phyloP scores from a whole-genome alignment of 208 protist species.

The Trypanosoma lewisi region DNA sequence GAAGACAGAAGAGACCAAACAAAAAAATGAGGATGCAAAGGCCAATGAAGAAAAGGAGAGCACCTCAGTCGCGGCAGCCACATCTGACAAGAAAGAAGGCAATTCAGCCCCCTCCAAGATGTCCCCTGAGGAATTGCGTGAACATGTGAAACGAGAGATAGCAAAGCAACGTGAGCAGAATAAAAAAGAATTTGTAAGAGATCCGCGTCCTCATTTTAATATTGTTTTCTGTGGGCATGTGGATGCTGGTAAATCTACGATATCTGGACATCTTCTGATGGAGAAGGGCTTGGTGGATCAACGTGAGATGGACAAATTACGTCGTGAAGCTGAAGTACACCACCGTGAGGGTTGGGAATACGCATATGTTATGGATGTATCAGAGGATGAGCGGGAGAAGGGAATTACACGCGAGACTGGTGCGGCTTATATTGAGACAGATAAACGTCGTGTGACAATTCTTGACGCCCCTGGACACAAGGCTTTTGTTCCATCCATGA shows the following conservation, averaged over 20 bases:
- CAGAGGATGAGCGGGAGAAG: constrained; percentile 97
- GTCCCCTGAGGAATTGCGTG: constrained; percentile 66
- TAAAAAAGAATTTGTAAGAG: constrained; percentile 70
- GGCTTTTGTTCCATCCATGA: constrained; percentile 99
- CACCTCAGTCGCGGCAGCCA: constrained; percentile 10
- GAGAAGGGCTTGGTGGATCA: constrained; percentile 96
- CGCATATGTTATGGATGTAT: constrained; percentile 98
- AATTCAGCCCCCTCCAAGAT: constrained; percentile 28
- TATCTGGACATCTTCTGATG: constrained; percentile 96
- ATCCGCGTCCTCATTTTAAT: constrained; percentile 96
- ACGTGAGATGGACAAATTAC: constrained; percentile 98
- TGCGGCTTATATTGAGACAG: constrained; percentile 95
- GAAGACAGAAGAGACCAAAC: constrained; percentile 34
- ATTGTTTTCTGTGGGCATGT: constrained; percentile 99
- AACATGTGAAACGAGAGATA: constrained; percentile 69
- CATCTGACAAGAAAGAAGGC: constrained; percentile 30
- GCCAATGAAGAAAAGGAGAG: constrained; percentile 26
- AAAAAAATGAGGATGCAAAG: constrained; percentile 17
- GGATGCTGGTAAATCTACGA: constrained; percentile 99
- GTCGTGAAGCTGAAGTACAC: constrained; percentile 96
- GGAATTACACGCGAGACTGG: constrained; percentile 99
- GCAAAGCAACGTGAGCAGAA: constrained; percentile 63
- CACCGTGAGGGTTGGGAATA: constrained; percentile 97
- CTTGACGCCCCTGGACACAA: constrained; percentile 99
- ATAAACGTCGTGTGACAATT: constrained; percentile 96